Evolutionary conservation across 495 filamentous ascomycete genomes (phyloP), one percentile per base, ranked within the genome.

Genomic region (Xylaria flabelliformis): DNA sequence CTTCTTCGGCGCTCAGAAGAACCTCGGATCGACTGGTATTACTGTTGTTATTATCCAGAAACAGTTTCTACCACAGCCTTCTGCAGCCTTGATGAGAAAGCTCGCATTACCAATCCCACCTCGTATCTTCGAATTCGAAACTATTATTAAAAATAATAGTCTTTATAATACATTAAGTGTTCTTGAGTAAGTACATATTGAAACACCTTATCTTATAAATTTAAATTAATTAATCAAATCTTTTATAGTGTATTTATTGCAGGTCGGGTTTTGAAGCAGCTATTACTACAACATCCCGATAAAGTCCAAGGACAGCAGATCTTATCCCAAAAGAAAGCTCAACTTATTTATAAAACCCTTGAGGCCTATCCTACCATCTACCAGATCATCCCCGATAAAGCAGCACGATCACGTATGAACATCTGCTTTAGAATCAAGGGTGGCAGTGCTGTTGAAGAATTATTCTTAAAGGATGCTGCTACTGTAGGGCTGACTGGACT

Each of bases 81-180:
- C 85, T 41, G 79, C 87, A 44, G 75, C 84, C 50, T 83, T 91
- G 51, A 82, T 94, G 50, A 87, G 91, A 59, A 82, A 87, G 29
- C 85, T 94, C 19, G 88, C 87, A 24, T 80, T 95, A 24, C 90
- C 90, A 39, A 86, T 91, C 29, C 88, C 89, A 4, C 90, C 90
- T 8, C 82, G 90, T 10, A 88, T 94, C 56, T 81, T 95, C 55
- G 86, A 92, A 79, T 96, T 91, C 80, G 84, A 89, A 19, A 90
- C 87, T 1, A 87, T 90, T 39, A 88, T 90, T 4, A 92, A 92
- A 82, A 91, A 92, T 80, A 91, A 91, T 80, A 91, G 88, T 62
- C 87, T 96, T 32, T 94, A 95, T 82, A 95, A 95, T 82, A 96
- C 93, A 2, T 85, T 96, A 26, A 91, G 90, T 41, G 95, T 96